Conservation (phyloP, 2,329 filamentous ascomycete genomes). For the Juglanconis sp. region DNA sequence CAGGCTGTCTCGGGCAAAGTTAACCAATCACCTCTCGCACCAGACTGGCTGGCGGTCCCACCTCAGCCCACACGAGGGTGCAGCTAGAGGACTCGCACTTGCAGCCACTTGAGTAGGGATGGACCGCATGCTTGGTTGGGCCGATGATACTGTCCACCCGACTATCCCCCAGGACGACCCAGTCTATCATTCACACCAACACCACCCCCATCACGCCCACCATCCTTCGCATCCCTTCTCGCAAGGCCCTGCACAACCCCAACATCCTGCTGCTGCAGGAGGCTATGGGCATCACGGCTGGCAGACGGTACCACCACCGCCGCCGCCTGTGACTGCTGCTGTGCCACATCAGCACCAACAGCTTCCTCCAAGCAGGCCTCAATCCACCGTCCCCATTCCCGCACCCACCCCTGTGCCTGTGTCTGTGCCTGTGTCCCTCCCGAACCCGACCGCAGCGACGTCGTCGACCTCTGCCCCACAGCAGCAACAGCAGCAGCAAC, state of each 20-base stretch:
- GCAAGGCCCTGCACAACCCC: conserved; percentile 17
- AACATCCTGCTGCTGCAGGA: conserved; percentile 18
- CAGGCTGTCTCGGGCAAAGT: conserved; percentile 9
- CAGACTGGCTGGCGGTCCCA: conserved; percentile 14
- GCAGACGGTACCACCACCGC: conserved; percentile 23
- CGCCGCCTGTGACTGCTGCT: conserved; percentile 15
- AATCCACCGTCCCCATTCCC: conserved; percentile 16
- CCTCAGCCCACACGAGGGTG: conserved; percentile 13
- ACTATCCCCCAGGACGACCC: conserved; percentile 19
- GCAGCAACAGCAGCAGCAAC: conserved; percentile 1
- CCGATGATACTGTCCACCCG: conserved; percentile 16
- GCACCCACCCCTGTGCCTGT: conserved; percentile 15
- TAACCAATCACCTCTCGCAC: conserved; percentile 15
- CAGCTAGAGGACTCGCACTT: not conserved
- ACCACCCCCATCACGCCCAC: conserved; percentile 10
- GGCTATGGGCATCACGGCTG: conserved; percentile 19
- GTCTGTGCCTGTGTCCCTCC: conserved; percentile 7
- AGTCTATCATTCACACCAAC: conserved; percentile 10
- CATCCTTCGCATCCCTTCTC: conserved; percentile 16
- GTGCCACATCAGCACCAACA: conserved; percentile 19
- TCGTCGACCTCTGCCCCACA: conserved; percentile 13
- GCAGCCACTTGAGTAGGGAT: not conserved
- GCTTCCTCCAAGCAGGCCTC: conserved; percentile 18
- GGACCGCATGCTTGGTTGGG: conserved; percentile 19
- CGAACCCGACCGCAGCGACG: conserved; percentile 10